A percentile compares a stretch with the other conserved stretches of the same genome.
Conservation (phyloP, 331 rosid species). For the Pyracantha coccinea region DNA sequence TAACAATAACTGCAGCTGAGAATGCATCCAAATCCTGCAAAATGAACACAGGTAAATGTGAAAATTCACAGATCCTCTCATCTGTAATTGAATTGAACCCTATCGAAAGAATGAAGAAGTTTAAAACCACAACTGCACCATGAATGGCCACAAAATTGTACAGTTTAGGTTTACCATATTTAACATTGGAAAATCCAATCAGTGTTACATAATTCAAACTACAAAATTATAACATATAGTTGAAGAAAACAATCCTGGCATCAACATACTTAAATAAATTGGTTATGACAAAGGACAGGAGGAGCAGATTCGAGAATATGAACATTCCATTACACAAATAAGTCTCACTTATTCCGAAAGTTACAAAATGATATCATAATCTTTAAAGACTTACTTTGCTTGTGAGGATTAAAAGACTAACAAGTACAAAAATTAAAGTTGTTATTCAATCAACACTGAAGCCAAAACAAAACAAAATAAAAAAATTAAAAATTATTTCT, state of each 20-base stretch:
- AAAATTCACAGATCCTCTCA: background rate
- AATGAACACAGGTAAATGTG: slow-evolving; percentile 5
- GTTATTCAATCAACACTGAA: background rate
- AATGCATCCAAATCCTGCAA: slow-evolving; percentile 96
- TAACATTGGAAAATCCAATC: too few species aligned
- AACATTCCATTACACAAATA: background rate
- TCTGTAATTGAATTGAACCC: background rate
- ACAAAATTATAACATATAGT: too few species aligned
- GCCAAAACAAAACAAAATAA: background rate
- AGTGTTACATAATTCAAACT: too few species aligned
- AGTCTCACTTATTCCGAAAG: background rate
- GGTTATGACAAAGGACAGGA: background rate
- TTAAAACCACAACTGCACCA: background rate
- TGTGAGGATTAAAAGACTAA: background rate
- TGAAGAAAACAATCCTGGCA: background rate
- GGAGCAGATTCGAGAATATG: background rate
- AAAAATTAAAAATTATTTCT: background rate
- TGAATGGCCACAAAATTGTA: background rate
- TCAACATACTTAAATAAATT: background rate
- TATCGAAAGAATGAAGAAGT: background rate
- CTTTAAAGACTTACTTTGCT: background rate
- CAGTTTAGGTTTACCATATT: background rate
- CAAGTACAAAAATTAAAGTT: too few species aligned
- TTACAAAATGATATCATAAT: background rate
- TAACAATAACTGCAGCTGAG: slow-evolving; percentile 85